A percentile compares a stretch with the other conserved stretches of the same genome.
These are phyloP conservation scores for apple (Malus domestica) DNA, from an alignment of 306 rosid genomes.

Conservation along the genomic window ASM211411v1 NC_041790.1:5561501-5562000, in stretches of 20 bases:
- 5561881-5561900: neutral
- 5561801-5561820: neutral
- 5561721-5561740: no score
- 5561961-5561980: neutral
- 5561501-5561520: neutral
- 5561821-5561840: neutral
- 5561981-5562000: neutral
- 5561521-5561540: neutral
- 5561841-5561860: neutral
- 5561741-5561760: neutral
- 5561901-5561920: no score
- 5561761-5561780: neutral
- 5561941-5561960: neutral
- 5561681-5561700: no score
- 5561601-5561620: neutral
- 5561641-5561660: neutral
- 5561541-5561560: neutral
- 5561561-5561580: neutral
- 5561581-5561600: neutral
- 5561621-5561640: neutral
- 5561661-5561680: neutral
- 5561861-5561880: neutral
- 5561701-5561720: no score
- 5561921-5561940: neutral
- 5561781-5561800: neutral